phyloP scores from a whole-genome alignment of 306 rosid species.

The Inga leiocalycina region DNA sequence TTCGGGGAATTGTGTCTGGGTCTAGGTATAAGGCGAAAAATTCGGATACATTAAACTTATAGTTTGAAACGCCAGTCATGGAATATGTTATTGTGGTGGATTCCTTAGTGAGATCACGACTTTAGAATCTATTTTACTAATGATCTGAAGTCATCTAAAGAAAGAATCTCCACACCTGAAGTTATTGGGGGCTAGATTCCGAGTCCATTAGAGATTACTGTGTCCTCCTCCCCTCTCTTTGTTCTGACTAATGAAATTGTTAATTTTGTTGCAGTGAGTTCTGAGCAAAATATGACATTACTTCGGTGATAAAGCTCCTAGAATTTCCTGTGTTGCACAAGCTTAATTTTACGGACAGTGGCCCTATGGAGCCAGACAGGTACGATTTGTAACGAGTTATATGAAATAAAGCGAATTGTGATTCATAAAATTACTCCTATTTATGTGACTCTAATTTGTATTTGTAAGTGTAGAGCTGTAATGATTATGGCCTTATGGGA shows the following conservation, averaged over 20 bases:
- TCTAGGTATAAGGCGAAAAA: neutral
- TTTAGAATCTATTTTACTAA: neutral
- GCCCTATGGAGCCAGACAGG: slow-evolving; percentile 58
- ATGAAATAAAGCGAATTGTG: neutral
- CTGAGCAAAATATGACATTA: slow-evolving; percentile 17
- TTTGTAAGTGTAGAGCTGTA: neutral
- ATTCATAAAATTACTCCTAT: neutral
- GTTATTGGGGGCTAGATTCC: neutral
- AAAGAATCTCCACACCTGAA: neutral
- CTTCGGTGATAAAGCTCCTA: slow-evolving; percentile 24
- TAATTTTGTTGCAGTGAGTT: slow-evolving; percentile 32
- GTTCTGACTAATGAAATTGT: neutral
- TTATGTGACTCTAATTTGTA: neutral
- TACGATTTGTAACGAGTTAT: slow-evolving; percentile 26
- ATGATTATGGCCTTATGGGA: slow-evolving; percentile 1
- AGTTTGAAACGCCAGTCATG: neutral
- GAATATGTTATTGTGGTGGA: neutral
- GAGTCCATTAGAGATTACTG: neutral
- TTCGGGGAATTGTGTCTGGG: neutral
- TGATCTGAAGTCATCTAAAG: neutral
- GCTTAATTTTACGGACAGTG: neutral
- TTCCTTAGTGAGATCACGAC: neutral
- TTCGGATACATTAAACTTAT: neutral
- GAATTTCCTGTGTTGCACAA: slow-evolving; percentile 15
- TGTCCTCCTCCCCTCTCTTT: neutral